These are phyloP conservation scores for Mycena galopus DNA, from an alignment of 768 basidiomycete genomes.

Conservation along the genomic window DNA sequence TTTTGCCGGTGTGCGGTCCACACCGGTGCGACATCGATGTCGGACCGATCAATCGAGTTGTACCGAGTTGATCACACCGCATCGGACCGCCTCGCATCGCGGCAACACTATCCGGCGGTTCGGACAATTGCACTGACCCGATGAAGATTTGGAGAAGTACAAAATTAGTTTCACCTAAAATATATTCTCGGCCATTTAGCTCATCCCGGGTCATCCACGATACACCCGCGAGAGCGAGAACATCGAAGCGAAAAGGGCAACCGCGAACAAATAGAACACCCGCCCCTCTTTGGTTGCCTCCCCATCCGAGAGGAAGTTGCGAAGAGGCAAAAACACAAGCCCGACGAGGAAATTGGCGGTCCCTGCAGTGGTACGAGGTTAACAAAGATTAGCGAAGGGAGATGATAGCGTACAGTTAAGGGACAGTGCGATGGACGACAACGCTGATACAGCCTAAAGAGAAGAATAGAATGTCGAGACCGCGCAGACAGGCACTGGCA, in stretches of 20 bases:
- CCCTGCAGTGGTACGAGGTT: constrained; percentile 62
- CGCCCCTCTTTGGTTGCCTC: constrained; percentile 79
- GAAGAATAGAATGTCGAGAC: background rate
- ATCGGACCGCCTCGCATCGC: no score
- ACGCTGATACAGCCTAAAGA: constrained; percentile 82
- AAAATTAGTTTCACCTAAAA: background rate
- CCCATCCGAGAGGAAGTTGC: constrained; percentile 77
- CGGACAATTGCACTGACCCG: background rate
- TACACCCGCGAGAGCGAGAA: constrained; percentile 56
- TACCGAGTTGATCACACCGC: no score
- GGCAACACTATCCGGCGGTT: no score
- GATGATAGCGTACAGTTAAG: constrained; percentile 71
- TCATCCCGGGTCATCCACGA: constrained; percentile 43
- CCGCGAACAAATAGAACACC: constrained; percentile 89
- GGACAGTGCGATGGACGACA: constrained; percentile 82
- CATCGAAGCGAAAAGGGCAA: constrained; percentile 58
- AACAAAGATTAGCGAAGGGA: background rate
- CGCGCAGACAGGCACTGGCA: constrained; percentile 24
- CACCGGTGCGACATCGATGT: no score
- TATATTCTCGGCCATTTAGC: background rate
- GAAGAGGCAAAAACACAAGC: constrained; percentile 86
- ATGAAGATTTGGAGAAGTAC: background rate
- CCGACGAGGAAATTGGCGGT: constrained; percentile 88
- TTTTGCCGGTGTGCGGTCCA: no score
- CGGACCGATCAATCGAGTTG: no score